Base-by-base conservation (phyloP, 2,329 filamentous ascomycete genomes). In the Cucurbitaria berberidis region DNA sequence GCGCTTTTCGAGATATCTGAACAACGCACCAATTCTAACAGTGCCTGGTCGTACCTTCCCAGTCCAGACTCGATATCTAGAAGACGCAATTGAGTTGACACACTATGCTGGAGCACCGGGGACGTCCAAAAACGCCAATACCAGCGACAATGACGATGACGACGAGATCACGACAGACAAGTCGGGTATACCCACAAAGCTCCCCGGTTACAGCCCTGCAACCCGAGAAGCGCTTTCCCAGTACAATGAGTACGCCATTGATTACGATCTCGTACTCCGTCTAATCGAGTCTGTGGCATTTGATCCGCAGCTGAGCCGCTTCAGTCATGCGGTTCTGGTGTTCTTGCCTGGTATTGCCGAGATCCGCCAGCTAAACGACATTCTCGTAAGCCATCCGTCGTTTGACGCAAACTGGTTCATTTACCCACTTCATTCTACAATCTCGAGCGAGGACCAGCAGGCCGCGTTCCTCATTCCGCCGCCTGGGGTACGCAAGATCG, bases 381-480 rank as follows among this genome's bases (percentile, higher is more conserved):
- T 95, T 74, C 81, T 99, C 3, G 77, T 89, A 4, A 87, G 90
- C 0, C 88, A 96, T 65, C 86, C 87, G 1, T 82, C 83, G 3
- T 97, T 98, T 73, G 80, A 84, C 29, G 82, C 83, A 32, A 83
- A 86, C 49, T 99, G 93, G 93, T 83, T 91, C 48, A 82, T 99
- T 0, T 93, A 96, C 72, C 89, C 92, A 11, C 81, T 99, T 30
- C 95, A 99, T 72, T 98, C 95, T 0, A 91, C 90, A 0, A 97
- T 99, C 63, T 92, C 93, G 10, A 97, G 90, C 41, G 93, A 98
- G 67, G 95, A 99, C 56, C 95, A 99, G 72, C 93, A 99, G 75
- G 88, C 89, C 29, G 95, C 95, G 0, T 99, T 99, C 72, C 80
- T 91, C 5, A 78, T 96, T 0, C 95, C 95, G 5, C 91, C 93